Evolutionary conservation across 192 early-diverging fungal species (phyloP).

Genomic region (Coemansia sp.): DNA sequence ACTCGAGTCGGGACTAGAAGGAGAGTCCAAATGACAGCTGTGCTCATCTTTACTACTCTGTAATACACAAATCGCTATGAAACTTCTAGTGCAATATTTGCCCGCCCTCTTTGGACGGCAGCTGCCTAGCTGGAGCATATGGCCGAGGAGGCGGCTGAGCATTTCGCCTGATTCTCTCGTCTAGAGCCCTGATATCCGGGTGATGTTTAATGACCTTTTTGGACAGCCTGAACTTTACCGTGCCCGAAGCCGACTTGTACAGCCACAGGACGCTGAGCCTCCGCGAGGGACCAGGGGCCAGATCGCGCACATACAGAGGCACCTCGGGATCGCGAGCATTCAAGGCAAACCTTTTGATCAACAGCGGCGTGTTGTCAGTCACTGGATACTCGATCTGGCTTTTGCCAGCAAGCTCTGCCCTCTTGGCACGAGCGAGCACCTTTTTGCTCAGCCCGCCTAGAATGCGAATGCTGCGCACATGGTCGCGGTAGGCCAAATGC

Average conservation of each 20-base stretch:
- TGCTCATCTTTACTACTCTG: background rate
- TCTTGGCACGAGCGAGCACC: conserved; percentile 6
- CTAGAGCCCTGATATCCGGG: conserved; percentile 40
- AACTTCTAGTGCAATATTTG: background rate
- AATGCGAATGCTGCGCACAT: conserved; percentile 42
- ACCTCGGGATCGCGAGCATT: conserved; percentile 23
- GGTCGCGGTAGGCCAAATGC: conserved; percentile 36
- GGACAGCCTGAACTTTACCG: conserved; percentile 24
- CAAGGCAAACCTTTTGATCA: conserved; percentile 33
- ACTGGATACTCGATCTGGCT: conserved; percentile 50
- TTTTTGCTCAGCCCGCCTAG: conserved; percentile 29
- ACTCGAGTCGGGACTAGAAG: conserved; percentile 11
- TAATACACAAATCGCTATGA: background rate
- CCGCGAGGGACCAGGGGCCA: conserved; percentile 29
- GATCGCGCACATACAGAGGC: conserved; percentile 32
- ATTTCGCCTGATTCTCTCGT: conserved; percentile 36
- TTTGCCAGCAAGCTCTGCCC: conserved; percentile 5
- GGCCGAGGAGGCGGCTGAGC: background rate
- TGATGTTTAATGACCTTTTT: conserved; percentile 45
- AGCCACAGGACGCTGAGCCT: conserved; percentile 41
- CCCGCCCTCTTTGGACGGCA: background rate
- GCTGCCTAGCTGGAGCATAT: background rate
- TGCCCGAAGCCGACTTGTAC: conserved; percentile 6
- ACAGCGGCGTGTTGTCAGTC: conserved; percentile 29
- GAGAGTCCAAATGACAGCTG: background rate